Base-by-base conservation (phyloP, 257 asterid genomes). In the Parsonsia alboflavescens region DNA sequence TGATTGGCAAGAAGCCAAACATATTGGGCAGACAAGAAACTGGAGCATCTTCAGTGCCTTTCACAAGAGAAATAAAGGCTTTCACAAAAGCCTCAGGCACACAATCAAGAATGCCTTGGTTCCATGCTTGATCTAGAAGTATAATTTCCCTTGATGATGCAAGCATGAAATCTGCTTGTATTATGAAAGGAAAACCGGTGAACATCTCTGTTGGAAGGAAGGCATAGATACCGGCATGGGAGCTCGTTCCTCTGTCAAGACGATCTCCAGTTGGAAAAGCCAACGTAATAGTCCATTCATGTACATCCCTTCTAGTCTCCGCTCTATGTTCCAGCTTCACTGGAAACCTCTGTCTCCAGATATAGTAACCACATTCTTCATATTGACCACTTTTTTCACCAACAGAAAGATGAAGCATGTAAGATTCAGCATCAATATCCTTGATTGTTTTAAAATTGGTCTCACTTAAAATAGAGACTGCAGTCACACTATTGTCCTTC, bases 171-270 rank as follows among this genome's bases (percentile, higher is more conserved):
- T 82, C 86, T 1, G 83, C 83, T 73, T 79, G 86, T 61, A 82
- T 76, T 68, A 76, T 79, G 30, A 82, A 82, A 5, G 83, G 83
- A 45, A 82, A 79, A 48, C 79, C 76, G 6, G 86, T 82, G 13
- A 73, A 63, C 86, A 82, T 82, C 77, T 82, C 86, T 0, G 86
- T 82, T 2, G 86, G 85, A 56, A 82, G 81, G 75, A 82, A 82
- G 30, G 83, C 79, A 72, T 79, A 78, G 61, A 78, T 73, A 22
- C 85, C 85, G 1, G 79, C n/a, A n/a, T n/a, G 83, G 10, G 81
- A 82, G 72, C 73, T 68, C 2, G 63, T 53, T 76, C 85, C 85
- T 68, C 83, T 70, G n/a, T 75, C 48, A 30, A 82, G 83, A 57
- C 83, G 83, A 65, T 79, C 71, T 24, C 85, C 83, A 22, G 26